Conservation (phyloP, 2,329 filamentous ascomycete genomes). For the Chaetomium sp. region DNA sequence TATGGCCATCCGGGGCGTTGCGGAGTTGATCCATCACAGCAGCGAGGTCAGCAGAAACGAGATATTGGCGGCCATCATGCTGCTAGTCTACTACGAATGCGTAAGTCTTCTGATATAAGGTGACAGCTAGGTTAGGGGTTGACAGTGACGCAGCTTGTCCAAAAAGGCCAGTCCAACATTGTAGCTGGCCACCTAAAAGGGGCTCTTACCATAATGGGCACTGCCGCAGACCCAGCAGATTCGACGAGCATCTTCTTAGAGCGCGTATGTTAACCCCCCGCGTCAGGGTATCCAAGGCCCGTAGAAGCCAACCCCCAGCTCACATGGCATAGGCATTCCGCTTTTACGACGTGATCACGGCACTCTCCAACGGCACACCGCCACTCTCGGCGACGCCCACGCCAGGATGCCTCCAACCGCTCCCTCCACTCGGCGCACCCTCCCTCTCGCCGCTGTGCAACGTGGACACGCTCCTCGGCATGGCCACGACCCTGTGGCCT, state of each 20-base stretch:
- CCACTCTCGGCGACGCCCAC: constrained; percentile 56
- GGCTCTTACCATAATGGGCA: constrained; percentile 62
- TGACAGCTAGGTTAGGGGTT: neutral
- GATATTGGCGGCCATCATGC: constrained; percentile 61
- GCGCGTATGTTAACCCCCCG: constrained; percentile 46
- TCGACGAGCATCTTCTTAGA: constrained; percentile 61
- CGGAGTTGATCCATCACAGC: constrained; percentile 58
- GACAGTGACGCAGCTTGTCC: constrained; percentile 54
- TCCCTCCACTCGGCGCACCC: constrained; percentile 50
- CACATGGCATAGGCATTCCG: constrained; percentile 55
- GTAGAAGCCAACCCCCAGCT: neutral
- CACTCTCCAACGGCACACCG: constrained; percentile 61
- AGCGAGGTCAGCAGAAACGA: constrained; percentile 56
- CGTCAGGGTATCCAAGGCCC: neutral
- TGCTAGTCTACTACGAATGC: constrained; percentile 65
- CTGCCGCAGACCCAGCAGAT: constrained; percentile 48
- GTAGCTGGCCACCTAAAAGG: constrained; percentile 64
- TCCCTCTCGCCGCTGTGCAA: constrained; percentile 51
- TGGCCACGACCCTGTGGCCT: constrained; percentile 65
- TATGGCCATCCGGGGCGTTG: constrained; percentile 59
- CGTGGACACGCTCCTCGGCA: constrained; percentile 62
- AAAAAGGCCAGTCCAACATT: constrained; percentile 60
- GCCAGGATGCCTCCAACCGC: constrained; percentile 49
- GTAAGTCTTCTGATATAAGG: constrained; percentile 44
- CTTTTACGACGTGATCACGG: constrained; percentile 67